These are phyloP conservation scores for Aspergillus cavernicola DNA, from an alignment of 495 filamentous ascomycete genomes.

Conservation along the genomic window DNA sequence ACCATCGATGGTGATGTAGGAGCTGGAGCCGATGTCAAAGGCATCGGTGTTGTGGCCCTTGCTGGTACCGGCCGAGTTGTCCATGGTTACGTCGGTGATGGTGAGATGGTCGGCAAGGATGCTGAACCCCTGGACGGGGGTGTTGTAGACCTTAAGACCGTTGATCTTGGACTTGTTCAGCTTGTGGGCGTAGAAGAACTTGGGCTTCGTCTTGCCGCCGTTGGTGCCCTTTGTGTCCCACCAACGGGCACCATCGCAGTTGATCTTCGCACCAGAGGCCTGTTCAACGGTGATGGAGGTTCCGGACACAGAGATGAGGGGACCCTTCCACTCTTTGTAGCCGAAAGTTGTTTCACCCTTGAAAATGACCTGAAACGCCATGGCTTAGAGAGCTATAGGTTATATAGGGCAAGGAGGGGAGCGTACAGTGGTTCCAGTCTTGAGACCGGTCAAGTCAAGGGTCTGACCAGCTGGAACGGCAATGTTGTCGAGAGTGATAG, in stretches of 20 bases:
- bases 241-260: conserved; percentile 46
- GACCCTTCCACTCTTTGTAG: conserved; percentile 53
- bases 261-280: conserved; percentile 35
- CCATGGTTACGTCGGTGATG: conserved; percentile 51
- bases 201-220: conserved; percentile 55
- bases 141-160: conserved; percentile 50
- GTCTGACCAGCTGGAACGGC: conserved; percentile 51
- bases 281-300: conserved; percentile 42
- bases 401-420: not conserved
- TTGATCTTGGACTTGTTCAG: conserved; percentile 42
- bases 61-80: conserved; percentile 52
- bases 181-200: conserved; percentile 53
- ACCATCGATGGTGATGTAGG: conserved; percentile 50
- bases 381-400: not conserved
- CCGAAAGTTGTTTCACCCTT: conserved; percentile 50
- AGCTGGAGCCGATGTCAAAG: conserved; percentile 56
- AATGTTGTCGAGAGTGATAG: conserved; percentile 45
- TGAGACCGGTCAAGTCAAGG: conserved; percentile 47
- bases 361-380: conserved; percentile 40
- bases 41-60: conserved; percentile 64
- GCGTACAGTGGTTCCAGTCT: conserved; percentile 39
- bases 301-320: conserved; percentile 45
- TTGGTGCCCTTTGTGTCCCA: conserved; percentile 53
- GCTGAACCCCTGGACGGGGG: conserved; percentile 59
- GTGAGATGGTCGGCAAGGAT: conserved; percentile 51